Conservation (phyloP, 2,329 filamentous ascomycete species). For the Dissoconium aciculare region DNA sequence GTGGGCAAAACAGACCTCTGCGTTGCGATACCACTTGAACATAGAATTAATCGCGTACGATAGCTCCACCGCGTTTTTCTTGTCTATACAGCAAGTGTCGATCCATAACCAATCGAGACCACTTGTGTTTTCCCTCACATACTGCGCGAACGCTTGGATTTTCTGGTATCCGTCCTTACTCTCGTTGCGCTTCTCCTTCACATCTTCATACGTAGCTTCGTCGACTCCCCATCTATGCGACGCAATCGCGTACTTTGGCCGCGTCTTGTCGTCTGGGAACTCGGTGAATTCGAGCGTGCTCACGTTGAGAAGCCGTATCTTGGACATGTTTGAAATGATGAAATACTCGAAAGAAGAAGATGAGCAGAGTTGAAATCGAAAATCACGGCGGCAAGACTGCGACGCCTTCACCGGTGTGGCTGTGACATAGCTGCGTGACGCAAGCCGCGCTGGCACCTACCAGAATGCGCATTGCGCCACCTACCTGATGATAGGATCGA, state of each 20-base stretch:
- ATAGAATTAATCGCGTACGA: too few relatives aligned
- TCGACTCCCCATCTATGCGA: slow-evolving; percentile 10
- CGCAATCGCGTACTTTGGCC: slow-evolving; percentile 10
- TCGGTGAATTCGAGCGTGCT: slow-evolving; percentile 7
- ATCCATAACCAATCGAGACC: slow-evolving; percentile 12
- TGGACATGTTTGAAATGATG: too few relatives aligned
- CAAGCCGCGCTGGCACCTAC: too few relatives aligned
- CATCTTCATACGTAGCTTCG: slow-evolving; percentile 9
- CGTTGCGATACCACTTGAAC: slow-evolving; percentile 12
- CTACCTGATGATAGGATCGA: too few relatives aligned
- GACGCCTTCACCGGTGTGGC: too few relatives aligned
- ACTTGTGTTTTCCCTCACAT: slow-evolving; percentile 5
- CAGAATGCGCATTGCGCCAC: too few relatives aligned
- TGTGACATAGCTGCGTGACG: too few relatives aligned
- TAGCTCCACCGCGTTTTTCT: slow-evolving; percentile 10
- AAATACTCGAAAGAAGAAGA: too few relatives aligned
- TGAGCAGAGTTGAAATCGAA: too few relatives aligned
- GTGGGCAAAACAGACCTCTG: slow-evolving; percentile 12
- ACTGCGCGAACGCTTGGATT: slow-evolving; percentile 9
- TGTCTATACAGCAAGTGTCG: slow-evolving; percentile 16
- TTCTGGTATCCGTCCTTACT: slow-evolving; percentile 9
- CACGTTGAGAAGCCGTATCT: slow-evolving; percentile 10
- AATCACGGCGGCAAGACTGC: too few relatives aligned
- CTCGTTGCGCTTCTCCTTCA: slow-evolving; percentile 6
- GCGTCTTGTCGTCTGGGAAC: slow-evolving; percentile 3